phyloP scores from a whole-genome alignment of 2,329 filamentous ascomycete species.

The Colletotrichum gloeosporioides region DNA sequence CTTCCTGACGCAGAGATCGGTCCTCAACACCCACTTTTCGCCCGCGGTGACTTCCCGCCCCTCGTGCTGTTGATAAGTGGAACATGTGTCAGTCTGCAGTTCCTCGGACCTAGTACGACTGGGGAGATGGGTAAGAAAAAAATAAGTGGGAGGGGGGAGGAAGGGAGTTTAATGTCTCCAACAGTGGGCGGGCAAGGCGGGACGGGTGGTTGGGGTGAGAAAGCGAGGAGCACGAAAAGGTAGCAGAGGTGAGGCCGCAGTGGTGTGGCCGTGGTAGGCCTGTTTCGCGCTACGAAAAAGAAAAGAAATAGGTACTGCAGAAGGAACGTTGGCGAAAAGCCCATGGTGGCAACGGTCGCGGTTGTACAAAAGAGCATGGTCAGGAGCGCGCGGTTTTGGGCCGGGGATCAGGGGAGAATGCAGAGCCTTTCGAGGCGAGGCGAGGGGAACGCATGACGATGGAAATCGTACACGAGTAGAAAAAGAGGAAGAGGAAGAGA shows the following conservation, averaged over 20 bases:
- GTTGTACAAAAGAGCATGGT: background rate
- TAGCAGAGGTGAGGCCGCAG: slow-evolving; percentile 9
- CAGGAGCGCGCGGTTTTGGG: background rate
- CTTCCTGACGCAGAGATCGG: slow-evolving; percentile 74
- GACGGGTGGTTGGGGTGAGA: background rate
- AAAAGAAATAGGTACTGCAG: slow-evolving; percentile 10
- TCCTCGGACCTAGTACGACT: background rate
- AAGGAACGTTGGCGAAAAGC: background rate
- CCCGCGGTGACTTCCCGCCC: slow-evolving; percentile 79
- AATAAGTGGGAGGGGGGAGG: background rate
- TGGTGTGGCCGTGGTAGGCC: slow-evolving; percentile 1
- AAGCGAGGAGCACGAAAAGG: background rate
- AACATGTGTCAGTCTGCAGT: slow-evolving; percentile 16
- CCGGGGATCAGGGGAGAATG: slow-evolving; percentile 12
- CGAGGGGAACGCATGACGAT: background rate
- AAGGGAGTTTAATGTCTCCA: background rate
- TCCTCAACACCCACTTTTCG: slow-evolving; percentile 91
- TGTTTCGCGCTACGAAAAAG: slow-evolving; percentile 14
- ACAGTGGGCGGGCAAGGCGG: background rate
- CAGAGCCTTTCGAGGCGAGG: background rate
- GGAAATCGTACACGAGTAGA: background rate
- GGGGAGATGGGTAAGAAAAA: background rate
- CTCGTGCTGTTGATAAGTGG: slow-evolving; percentile 65
- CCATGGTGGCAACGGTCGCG: slow-evolving; percentile 12
- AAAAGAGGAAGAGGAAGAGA: background rate